Conservation (phyloP, 305 asterid species). For the Solanum hybrid region DNA sequence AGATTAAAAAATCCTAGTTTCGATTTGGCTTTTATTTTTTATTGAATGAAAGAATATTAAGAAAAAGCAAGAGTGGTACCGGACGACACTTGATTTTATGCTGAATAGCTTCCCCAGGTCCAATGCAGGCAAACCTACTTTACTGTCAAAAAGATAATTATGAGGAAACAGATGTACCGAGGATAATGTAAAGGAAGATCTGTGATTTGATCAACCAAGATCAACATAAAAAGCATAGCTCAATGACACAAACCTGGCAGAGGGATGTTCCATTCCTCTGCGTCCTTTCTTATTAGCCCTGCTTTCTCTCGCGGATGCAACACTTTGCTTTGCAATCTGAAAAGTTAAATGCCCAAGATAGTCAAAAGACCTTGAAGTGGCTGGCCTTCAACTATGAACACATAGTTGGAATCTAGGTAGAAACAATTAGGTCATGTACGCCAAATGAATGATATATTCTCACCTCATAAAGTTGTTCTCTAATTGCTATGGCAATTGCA, state of each 20-base stretch:
- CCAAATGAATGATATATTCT: slow-evolving; percentile 4
- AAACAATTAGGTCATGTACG: not conserved
- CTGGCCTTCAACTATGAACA: not conserved
- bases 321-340: slow-evolving; percentile 82
- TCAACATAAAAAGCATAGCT: not conserved
- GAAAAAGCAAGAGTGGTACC: slow-evolving; percentile 33
- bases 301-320: slow-evolving; percentile 84
- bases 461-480: slow-evolving; percentile 96
- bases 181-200: not conserved
- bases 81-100: slow-evolving; percentile 62
- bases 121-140: slow-evolving; percentile 62
- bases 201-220: not conserved
- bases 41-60: not conserved
- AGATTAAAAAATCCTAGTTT: not conserved
- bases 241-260: slow-evolving; percentile 42
- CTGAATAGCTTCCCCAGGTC: slow-evolving; percentile 84
- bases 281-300: slow-evolving; percentile 81
- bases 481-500: slow-evolving; percentile 79
- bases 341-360: slow-evolving; percentile 10
- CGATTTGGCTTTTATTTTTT: not conserved
- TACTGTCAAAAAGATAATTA: slow-evolving; percentile 34
- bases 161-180: not conserved
- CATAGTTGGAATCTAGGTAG: not conserved
- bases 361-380: not conserved
- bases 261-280: slow-evolving; percentile 54